phyloP scores from a whole-genome alignment of 2,329 filamentous ascomycete species.

The Exophiala alcalophila region DNA sequence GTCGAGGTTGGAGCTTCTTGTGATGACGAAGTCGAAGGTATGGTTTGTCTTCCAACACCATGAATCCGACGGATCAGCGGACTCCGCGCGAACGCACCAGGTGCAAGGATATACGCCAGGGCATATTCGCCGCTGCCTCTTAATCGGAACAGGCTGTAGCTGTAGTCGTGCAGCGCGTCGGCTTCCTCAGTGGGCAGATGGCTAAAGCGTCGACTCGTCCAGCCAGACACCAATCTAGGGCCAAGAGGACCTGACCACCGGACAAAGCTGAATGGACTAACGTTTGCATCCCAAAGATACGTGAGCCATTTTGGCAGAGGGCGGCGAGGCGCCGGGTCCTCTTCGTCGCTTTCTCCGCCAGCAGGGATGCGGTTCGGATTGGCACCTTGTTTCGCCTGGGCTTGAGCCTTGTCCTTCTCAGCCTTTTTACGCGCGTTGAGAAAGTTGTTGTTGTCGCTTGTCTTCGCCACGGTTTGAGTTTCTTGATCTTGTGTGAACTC shows the following conservation, averaged over 20 bases:
- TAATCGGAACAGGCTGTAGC: conserved; percentile 90
- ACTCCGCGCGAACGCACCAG: conserved; percentile 84
- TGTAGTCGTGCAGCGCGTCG: conserved; percentile 84
- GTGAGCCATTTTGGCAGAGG: conserved; percentile 80
- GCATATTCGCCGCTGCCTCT: conserved; percentile 92
- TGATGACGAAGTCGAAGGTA: conserved; percentile 38
- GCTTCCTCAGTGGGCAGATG: conserved; percentile 79
- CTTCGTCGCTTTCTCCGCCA: conserved; percentile 32
- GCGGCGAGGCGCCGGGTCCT: conserved; percentile 50
- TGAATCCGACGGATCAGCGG: conserved; percentile 86
- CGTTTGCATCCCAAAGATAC: conserved; percentile 95
- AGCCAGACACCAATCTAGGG: conserved; percentile 86
- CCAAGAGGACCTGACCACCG: conserved; percentile 85
- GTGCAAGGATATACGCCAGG: conserved; percentile 85
- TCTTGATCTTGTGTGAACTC: conserved; percentile 77
- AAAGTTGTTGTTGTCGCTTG: conserved; percentile 53
- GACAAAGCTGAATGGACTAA: conserved; percentile 89
- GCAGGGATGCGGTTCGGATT: conserved; percentile 20
- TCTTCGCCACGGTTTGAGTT: conserved; percentile 38
- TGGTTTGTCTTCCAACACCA: conserved; percentile 72
- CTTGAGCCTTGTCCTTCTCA: conserved; percentile 34
- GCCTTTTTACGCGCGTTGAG: conserved; percentile 48
- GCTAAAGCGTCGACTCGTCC: conserved; percentile 89
- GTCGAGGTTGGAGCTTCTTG: conserved; percentile 11
- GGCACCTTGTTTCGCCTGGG: conserved; percentile 18